These are phyloP conservation scores for Backusella circina DNA, from an alignment of 192 early-diverging fungal species.

Conservation along the genomic window DNA sequence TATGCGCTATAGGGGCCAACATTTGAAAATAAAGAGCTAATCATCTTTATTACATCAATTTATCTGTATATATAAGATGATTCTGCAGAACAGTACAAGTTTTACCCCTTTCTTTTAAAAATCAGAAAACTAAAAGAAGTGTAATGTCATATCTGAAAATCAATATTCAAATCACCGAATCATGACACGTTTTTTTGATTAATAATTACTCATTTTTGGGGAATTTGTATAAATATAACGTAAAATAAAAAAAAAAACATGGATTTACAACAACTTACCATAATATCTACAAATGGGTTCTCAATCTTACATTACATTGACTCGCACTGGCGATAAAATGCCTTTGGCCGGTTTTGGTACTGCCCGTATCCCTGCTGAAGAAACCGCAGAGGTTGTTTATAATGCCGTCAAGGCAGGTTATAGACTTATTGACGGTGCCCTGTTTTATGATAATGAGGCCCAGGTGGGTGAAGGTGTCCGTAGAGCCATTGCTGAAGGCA, in stretches of 20 bases:
- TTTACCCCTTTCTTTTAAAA: background rate
- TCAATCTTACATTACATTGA: slow-evolving; percentile 21
- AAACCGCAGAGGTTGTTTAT: slow-evolving; percentile 37
- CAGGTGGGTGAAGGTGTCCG: slow-evolving; percentile 56
- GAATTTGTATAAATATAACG: background rate
- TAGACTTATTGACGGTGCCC: slow-evolving; percentile 48
- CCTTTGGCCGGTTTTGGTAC: slow-evolving; percentile 49
- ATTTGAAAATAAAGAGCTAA: background rate
- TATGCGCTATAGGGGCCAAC: too few species aligned
- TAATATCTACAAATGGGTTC: background rate
- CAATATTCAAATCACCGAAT: background rate
- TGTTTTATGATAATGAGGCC: slow-evolving; percentile 61
- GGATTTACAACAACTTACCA: too few species aligned
- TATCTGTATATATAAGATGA: background rate
- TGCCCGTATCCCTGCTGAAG: slow-evolving; percentile 45
- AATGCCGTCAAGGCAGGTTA: slow-evolving; percentile 36
- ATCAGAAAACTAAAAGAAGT: too few species aligned
- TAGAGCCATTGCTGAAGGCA: slow-evolving; percentile 41
- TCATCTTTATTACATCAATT: background rate
- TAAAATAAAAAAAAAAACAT: background rate
- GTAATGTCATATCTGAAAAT: background rate
- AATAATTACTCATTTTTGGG: background rate
- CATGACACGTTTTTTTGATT: background rate
- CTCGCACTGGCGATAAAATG: slow-evolving; percentile 46
- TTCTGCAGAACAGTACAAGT: background rate